Percentiles rank a stretch among this genome's conserved stretches.
Evolutionary conservation across 176 grass and related monocot species (phyloP).

Genomic region (Bromus sterilis): DNA sequence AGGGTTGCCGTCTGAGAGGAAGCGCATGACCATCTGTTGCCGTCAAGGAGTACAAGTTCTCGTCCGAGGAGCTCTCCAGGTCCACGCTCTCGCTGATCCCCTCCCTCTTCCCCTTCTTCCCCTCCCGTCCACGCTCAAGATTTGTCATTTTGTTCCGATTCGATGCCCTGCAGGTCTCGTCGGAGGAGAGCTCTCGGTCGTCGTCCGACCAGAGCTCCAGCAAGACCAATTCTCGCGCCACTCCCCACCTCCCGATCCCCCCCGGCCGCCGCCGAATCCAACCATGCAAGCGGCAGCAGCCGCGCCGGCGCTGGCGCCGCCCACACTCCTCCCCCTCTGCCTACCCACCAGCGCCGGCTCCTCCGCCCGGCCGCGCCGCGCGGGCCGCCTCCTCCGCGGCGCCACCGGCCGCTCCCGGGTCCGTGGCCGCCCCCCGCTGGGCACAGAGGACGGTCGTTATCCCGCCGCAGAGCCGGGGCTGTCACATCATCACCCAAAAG

Average conservation of each 20-base stretch:
- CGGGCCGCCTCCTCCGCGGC: constrained; percentile 1
- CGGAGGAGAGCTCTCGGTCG: not conserved
- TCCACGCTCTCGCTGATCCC: not conserved
- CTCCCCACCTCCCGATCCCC: not conserved
- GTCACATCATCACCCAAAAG: constrained; percentile 84
- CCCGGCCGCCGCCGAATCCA: not conserved
- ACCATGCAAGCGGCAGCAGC: too few relatives aligned
- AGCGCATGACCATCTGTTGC: not conserved
- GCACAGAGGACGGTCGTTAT: constrained; percentile 84
- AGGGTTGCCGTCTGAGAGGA: not conserved
- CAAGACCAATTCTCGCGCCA: not conserved
- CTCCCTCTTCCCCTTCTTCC: not conserved
- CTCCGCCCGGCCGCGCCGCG: constrained; percentile 6
- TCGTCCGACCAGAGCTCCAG: not conserved
- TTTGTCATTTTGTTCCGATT: not conserved
- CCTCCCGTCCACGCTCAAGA: not conserved
- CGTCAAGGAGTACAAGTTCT: not conserved
- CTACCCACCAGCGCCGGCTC: too few relatives aligned
- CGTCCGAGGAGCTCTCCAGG: too few relatives aligned
- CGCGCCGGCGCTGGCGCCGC: not conserved
- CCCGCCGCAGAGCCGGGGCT: constrained; percentile 75
- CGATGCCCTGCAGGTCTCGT: not conserved
- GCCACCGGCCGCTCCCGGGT: constrained; percentile 5
- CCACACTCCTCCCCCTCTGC: not conserved
- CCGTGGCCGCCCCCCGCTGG: constrained; percentile 61